These are phyloP conservation scores for Magnolia sinica DNA, from an alignment of 164 flowering plant species.

Conservation along the genomic window DNA sequence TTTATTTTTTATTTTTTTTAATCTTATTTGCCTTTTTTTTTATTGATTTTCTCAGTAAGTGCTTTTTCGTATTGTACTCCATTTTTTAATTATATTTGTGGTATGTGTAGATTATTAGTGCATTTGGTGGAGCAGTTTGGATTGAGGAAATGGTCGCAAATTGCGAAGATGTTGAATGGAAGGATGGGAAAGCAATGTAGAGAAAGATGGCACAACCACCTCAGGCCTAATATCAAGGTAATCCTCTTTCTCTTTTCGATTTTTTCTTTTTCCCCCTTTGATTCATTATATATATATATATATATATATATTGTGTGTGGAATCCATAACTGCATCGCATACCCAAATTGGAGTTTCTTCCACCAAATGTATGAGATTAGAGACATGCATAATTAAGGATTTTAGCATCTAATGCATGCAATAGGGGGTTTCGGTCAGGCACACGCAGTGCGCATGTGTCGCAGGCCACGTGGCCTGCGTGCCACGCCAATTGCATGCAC, in stretches of 20 bases:
- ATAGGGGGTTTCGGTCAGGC: background rate
- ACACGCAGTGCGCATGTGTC: background rate
- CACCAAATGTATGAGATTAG: too few species aligned
- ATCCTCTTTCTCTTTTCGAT: background rate
- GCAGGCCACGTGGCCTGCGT: background rate
- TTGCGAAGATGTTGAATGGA: slow-evolving; percentile 62
- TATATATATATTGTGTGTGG: too few species aligned
- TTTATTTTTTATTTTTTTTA: background rate
- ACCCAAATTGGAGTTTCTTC: background rate
- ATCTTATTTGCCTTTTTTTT: background rate
- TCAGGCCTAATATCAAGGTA: slow-evolving; percentile 87
- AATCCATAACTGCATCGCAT: background rate
- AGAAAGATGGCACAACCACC: slow-evolving; percentile 92
- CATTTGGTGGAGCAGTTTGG: slow-evolving; percentile 73
- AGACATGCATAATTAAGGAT: too few species aligned
- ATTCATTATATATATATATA: too few species aligned
- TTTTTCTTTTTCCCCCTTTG: background rate
- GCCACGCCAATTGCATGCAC: background rate
- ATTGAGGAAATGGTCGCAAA: slow-evolving; percentile 75
- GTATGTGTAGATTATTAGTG: slow-evolving; percentile 37
- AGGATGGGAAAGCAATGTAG: slow-evolving; percentile 92
- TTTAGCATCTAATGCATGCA: background rate
- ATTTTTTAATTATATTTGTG: background rate
- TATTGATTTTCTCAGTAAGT: background rate
- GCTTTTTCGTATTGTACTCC: background rate